Evolutionary conservation across 306 rosid genomes (phyloP).

Genomic region (Malus domestica): ASM211411v1 NC_041792.1:4167501-4168000

Average conservation of each 20-base stretch:
- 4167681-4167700: background rate
- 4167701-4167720: background rate
- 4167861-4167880: no score
- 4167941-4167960: no score
- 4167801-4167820: background rate
- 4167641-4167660: background rate
- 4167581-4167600: background rate
- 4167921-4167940: no score
- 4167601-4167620: background rate
- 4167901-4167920: no score
- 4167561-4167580: background rate
- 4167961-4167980: no score
- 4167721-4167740: background rate
- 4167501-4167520: background rate
- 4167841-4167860: no score
- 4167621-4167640: background rate
- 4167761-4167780: background rate
- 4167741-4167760: background rate
- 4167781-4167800: background rate
- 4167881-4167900: no score
- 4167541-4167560: background rate
- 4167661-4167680: background rate
- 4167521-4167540: background rate
- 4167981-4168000: no score
- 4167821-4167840: background rate